These are phyloP conservation scores for Exophiala sideris DNA, from an alignment of 2,329 filamentous ascomycete species.

Conservation along the genomic window DNA sequence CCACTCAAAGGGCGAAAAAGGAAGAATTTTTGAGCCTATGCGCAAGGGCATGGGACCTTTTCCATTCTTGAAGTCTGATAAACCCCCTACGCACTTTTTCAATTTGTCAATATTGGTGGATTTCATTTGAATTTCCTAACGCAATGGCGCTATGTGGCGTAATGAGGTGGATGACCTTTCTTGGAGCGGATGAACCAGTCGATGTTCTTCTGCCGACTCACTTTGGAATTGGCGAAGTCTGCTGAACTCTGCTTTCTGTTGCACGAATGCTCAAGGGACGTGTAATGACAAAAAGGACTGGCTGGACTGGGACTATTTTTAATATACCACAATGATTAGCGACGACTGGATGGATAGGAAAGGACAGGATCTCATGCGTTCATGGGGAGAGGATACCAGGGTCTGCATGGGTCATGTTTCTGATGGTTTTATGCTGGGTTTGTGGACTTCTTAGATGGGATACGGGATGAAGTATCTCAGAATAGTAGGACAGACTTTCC, in stretches of 20 bases:
- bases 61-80: conserved; percentile 68
- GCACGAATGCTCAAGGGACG: conserved; percentile 9
- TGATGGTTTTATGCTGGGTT: too few relatives aligned
- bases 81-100: background rate
- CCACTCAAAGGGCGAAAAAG: conserved; percentile 79
- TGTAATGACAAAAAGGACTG: conserved; percentile 24
- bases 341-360: conserved; percentile 3
- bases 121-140: background rate
- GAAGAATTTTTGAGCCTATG: conserved; percentile 88
- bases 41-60: conserved; percentile 90
- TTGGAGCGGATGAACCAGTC: background rate
- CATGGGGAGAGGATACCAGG: too few relatives aligned
- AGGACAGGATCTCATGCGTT: conserved; percentile 1
- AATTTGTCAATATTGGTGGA: conserved; percentile 5
- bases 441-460: too few relatives aligned
- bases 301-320: conserved; percentile 24
- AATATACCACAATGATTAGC: conserved; percentile 11
- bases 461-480: too few relatives aligned
- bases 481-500: too few relatives aligned
- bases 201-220: background rate
- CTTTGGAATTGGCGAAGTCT: background rate
- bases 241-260: conserved; percentile 7
- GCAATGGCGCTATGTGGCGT: conserved; percentile 13
- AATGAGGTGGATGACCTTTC: conserved; percentile 6
- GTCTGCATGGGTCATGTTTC: background rate